Evolutionary conservation across 2,329 filamentous ascomycete genomes (phyloP), one percentile per base, ranked within the genome.

Genomic region (Xylaria sp.): DNA sequence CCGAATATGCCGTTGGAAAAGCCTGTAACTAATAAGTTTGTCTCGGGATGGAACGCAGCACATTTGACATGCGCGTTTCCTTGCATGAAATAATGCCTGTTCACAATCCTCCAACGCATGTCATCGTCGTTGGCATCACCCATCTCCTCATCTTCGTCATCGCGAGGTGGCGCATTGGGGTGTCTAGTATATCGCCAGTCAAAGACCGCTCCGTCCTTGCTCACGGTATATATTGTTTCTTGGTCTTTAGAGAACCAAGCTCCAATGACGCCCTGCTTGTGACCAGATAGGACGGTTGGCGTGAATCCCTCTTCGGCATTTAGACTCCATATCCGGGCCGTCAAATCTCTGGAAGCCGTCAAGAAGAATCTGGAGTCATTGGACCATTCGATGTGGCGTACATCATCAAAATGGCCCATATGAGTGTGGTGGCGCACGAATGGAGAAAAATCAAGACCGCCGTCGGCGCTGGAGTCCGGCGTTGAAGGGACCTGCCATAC

Each of bases 181-280:
- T 85, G 79, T 59, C 83, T 71, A 85, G 66, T 83, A 74, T 94
- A 99, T 71, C 90, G 87, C 94, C 94, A 99, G 65, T 90, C 84
- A 70, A 97, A 97, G 0, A 97, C 82, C 2, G 94, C 92, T n/a
- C 94, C 95, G 73, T 99, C 95, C 73, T 95, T 95, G 76, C 93
- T 97, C 65, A 96, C 86, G 0, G 94, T 97, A 73, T 94, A 99
- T 57, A 99, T 96, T 53, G 85, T 91, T 76, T 99, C 95, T 72
- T 99, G 94, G 67, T 96, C 87, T 63, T 89, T 87, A 0, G 92
- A 95, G 72, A 99, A 99, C 86, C 92, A 99, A n/a, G 92, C 92
- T n/a, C 89, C 91, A 57, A 95, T 82, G 2, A 99, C 90, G 13
- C 84, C 88, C 74, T 97, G 92, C 72, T 92, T 87, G 75, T 99